These are phyloP conservation scores for Talaromyces adpressus DNA, from an alignment of 495 filamentous ascomycete genomes.

Conservation along the genomic window DNA sequence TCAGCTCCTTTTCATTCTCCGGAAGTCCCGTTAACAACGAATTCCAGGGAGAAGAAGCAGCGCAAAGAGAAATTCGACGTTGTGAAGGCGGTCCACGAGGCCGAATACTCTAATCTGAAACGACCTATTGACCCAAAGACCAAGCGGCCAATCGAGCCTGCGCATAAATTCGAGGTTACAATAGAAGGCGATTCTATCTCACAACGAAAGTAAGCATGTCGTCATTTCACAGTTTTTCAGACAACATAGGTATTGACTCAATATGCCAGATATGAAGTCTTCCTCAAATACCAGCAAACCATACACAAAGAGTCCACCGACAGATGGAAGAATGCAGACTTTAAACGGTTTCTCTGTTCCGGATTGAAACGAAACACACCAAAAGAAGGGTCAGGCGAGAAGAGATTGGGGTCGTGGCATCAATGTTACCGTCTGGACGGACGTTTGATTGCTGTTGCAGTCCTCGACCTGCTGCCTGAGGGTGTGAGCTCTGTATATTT, in stretches of 20 bases:
- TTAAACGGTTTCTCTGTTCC: constrained; percentile 83
- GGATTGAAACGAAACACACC: constrained; percentile 53
- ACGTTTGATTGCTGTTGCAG: constrained; percentile 76
- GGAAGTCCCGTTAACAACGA: not conserved
- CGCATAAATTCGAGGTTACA: constrained; percentile 70
- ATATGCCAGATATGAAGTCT: constrained; percentile 50
- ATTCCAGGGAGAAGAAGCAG: constrained; percentile 58
- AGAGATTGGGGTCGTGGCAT: constrained; percentile 80
- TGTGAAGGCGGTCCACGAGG: constrained; percentile 61
- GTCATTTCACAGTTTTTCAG: not conserved
- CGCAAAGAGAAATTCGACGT: constrained; percentile 72
- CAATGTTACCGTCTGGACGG: constrained; percentile 93
- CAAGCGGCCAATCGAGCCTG: constrained; percentile 57
- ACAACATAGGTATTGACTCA: not conserved
- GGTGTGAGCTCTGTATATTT: constrained; percentile 93
- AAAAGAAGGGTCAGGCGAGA: constrained; percentile 40
- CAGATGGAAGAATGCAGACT: constrained; percentile 61
- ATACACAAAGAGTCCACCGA: constrained; percentile 69
- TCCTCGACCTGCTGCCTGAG: constrained; percentile 80
- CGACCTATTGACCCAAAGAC: constrained; percentile 45
- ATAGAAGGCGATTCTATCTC: constrained; percentile 75
- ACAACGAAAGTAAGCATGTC: constrained; percentile 65
- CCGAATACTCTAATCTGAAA: constrained; percentile 51
- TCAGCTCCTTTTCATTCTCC: not conserved
- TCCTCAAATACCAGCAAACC: constrained; percentile 74